A percentile compares a stretch with the other conserved stretches of the same genome.
These are phyloP conservation scores for Microdochium paspali DNA, from an alignment of 2,329 filamentous ascomycete species.

Conservation along the genomic window DNA sequence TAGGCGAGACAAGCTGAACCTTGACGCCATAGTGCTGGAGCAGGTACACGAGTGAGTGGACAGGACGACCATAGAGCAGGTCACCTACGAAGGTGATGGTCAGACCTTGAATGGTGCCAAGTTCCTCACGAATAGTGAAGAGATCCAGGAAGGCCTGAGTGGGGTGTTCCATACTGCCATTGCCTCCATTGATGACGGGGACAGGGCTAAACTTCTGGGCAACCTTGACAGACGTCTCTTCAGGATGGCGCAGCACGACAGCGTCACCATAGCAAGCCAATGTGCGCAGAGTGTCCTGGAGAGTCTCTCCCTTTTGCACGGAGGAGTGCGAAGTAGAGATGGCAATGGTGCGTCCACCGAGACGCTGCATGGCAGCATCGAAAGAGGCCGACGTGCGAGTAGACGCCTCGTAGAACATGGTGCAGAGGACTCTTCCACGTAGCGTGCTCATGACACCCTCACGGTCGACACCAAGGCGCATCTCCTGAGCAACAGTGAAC, in stretches of 20 bases:
- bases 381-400: slow-evolving; percentile 94
- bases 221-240: slow-evolving; percentile 68
- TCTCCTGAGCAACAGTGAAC: slow-evolving; percentile 95
- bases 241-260: slow-evolving; percentile 89
- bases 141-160: slow-evolving; percentile 96
- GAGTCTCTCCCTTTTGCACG: slow-evolving; percentile 85
- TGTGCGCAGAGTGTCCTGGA: slow-evolving; percentile 90
- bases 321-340: slow-evolving; percentile 80
- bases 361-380: slow-evolving; percentile 95
- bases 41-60: slow-evolving; percentile 90
- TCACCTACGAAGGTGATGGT: slow-evolving; percentile 96
- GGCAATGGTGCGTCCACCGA: slow-evolving; percentile 77
- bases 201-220: slow-evolving; percentile 83
- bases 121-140: slow-evolving; percentile 95
- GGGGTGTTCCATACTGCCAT: slow-evolving; percentile 91
- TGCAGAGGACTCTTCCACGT: slow-evolving; percentile 77
- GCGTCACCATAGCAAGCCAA: slow-evolving; percentile 92
- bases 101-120: slow-evolving; percentile 88
- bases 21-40: slow-evolving; percentile 93
- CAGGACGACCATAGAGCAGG: slow-evolving; percentile 83
- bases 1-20: slow-evolving; percentile 83
- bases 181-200: slow-evolving; percentile 94
- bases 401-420: slow-evolving; percentile 96
- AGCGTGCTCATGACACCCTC: slow-evolving; percentile 83
- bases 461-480: slow-evolving; percentile 89